Evolutionary conservation across 2,329 filamentous ascomycete species (phyloP).

Genomic region (Penicillium sp.): DNA sequence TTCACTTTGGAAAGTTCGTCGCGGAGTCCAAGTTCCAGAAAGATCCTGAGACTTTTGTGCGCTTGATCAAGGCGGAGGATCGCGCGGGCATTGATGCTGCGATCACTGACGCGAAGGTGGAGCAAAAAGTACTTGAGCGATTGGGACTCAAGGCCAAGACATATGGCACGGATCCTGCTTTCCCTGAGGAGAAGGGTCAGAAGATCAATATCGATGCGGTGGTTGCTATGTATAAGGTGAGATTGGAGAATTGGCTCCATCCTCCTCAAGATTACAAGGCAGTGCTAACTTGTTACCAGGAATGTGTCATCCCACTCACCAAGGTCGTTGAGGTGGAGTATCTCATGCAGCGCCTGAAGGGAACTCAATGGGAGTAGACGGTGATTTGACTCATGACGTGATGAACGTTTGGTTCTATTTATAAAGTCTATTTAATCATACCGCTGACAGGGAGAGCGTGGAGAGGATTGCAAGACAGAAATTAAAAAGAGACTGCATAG

Average conservation of each 20-base stretch:
- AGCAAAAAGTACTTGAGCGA: conserved; percentile 86
- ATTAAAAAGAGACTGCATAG: conserved; percentile 6
- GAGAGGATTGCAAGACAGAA: neutral
- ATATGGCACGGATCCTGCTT: conserved; percentile 86
- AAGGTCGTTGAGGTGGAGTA: conserved; percentile 99
- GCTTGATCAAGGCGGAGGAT: conserved; percentile 78
- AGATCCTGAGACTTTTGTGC: conserved; percentile 77
- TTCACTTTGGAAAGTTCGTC: conserved; percentile 98
- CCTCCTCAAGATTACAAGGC: neutral
- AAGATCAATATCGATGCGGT: conserved; percentile 95
- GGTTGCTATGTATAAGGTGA: conserved; percentile 75
- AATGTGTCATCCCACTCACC: conserved; percentile 92
- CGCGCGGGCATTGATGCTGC: conserved; percentile 79
- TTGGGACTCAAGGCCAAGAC: conserved; percentile 86
- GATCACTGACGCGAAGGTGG: conserved; percentile 86
- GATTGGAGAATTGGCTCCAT: conserved; percentile 8
- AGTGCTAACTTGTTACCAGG: conserved; percentile 32
- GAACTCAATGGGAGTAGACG: conserved; percentile 50
- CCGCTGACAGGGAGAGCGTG: neutral
- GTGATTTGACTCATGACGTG: conserved; percentile 9
- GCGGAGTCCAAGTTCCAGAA: conserved; percentile 92
- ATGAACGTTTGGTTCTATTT: conserved; percentile 16
- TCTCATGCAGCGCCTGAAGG: conserved; percentile 82
- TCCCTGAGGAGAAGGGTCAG: conserved; percentile 45
- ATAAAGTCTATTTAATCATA: conserved; percentile 11